Evolutionary conservation across 2,329 filamentous ascomycete species (phyloP).

Genomic region (Diaporthe amygdali): DNA sequence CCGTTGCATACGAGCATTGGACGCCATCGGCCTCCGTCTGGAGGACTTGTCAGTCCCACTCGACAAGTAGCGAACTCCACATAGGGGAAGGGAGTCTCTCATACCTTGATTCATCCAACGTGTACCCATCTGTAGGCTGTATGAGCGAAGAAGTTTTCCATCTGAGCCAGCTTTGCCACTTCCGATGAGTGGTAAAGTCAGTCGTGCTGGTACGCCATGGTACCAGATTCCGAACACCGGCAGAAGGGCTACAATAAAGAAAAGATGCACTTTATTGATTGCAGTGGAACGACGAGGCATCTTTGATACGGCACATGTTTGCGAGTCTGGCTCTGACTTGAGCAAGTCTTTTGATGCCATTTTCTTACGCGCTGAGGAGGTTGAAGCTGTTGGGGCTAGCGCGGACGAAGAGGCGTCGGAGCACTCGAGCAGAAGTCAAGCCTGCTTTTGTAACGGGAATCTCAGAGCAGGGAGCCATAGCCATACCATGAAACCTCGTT

Average conservation of each 20-base stretch:
- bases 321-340: not conserved
- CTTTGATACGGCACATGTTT: too few species aligned
- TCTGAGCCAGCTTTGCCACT: not conserved
- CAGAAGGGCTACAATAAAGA: not conserved
- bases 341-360: not conserved
- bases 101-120: conserved; percentile 17
- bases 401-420: not conserved
- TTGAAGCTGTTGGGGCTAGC: not conserved
- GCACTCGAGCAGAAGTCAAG: not conserved
- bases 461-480: not conserved
- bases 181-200: not conserved
- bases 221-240: not conserved
- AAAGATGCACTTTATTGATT: not conserved
- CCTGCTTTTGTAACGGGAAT: not conserved
- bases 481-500: not conserved
- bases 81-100: not conserved
- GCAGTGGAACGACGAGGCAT: not conserved
- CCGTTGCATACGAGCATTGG: conserved; percentile 28
- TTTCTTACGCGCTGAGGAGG: not conserved
- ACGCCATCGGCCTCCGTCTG: conserved; percentile 27
- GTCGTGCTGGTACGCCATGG: not conserved
- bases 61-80: too few species aligned
- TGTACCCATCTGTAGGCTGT: not conserved
- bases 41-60: not conserved
- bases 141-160: not conserved